phyloP scores from a whole-genome alignment of 1,284 basidiomycete species.

The Sphaerobolus stellatus region DNA sequence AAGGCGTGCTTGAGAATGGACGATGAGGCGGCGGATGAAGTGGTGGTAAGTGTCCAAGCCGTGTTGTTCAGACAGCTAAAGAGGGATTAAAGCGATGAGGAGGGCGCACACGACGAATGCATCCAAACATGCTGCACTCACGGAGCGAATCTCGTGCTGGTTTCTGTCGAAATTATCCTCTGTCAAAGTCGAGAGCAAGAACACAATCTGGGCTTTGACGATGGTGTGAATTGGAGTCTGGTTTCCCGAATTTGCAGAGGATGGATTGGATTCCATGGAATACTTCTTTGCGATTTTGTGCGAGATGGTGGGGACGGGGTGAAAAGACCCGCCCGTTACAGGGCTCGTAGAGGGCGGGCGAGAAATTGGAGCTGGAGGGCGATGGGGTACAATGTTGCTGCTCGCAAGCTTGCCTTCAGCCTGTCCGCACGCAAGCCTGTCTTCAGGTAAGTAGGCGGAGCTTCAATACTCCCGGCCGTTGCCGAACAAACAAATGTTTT shows the following conservation, averaged over 20 bases:
- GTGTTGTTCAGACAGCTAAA: slow-evolving; percentile 89
- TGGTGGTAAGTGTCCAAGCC: slow-evolving; percentile 94
- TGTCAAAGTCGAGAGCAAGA: slow-evolving; percentile 87
- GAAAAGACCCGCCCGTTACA: slow-evolving; percentile 10
- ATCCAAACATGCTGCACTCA: slow-evolving; percentile 44
- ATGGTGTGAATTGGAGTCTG: slow-evolving; percentile 54
- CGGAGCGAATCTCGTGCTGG: slow-evolving; percentile 86
- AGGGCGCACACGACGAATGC: slow-evolving; percentile 16
- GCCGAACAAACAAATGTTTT: too few relatives aligned
- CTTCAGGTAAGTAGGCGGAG: background rate
- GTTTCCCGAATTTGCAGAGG: slow-evolving; percentile 12
- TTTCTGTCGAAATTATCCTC: slow-evolving; percentile 95
- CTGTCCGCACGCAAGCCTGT: background rate
- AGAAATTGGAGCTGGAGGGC: background rate
- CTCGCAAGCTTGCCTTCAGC: too few relatives aligned
- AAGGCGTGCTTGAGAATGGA: slow-evolving; percentile 75
- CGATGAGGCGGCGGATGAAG: slow-evolving; percentile 90
- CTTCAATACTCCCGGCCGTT: too few relatives aligned
- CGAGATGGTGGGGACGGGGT: background rate
- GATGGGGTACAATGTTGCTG: background rate
- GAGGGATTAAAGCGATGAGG: slow-evolving; percentile 17
- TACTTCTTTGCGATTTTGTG: background rate
- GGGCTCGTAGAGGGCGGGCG: slow-evolving; percentile 3
- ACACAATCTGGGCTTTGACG: slow-evolving; percentile 89
- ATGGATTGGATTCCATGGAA: slow-evolving; percentile 11